Evolutionary conservation across 345 rosid genomes (phyloP), one percentile per base, ranked within the genome.

Genomic region (Acer yangbiense): DNA sequence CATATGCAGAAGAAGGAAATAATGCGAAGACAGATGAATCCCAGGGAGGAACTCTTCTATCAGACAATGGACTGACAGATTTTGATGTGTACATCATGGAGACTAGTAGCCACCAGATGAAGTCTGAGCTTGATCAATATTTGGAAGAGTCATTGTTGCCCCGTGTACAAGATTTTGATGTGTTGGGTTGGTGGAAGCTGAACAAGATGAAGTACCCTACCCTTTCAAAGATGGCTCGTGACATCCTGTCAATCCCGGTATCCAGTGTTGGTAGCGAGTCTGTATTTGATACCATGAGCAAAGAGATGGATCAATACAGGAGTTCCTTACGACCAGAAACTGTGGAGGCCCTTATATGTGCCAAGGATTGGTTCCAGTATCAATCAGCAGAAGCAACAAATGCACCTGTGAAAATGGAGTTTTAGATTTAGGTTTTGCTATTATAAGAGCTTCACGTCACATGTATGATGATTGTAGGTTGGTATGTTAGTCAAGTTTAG

Each of bases 121-220:
- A 93, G 82, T 88, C 96, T 0, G 98, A 95, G 88, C 83, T 93
- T 82, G 98, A 95, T 71, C 95, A 90, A 82, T 95, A 93, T 82
- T 82, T 95, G 66, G 97, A 93, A 7, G 99, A 95, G 82, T 87
- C 93, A 6, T 77, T 95, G 78, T 79, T 89, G 77, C 96, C 99
- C 17, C 88, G 97, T 2, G 86, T 82, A 50, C 92, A 85, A 21
- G 99, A 93, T 78, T 90, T 95, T 55, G 91, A 93, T 80, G 91
- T 95, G 43, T 74, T 93, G 25, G 90, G 90, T 52, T 95, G 99
- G 99, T 95, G 98, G 98, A 93, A 92, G 82, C 86, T 85, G 86
- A 90, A 95, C 86, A 91, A 87, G 85, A 73, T 93, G 73, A 91
- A 93, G 86, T 93, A 83, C 76, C 98, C 98, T 0, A 93, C 90